These are phyloP conservation scores for Kickxella alabastrina DNA, from an alignment of 192 early-diverging fungal species.

Conservation along the genomic window DNA sequence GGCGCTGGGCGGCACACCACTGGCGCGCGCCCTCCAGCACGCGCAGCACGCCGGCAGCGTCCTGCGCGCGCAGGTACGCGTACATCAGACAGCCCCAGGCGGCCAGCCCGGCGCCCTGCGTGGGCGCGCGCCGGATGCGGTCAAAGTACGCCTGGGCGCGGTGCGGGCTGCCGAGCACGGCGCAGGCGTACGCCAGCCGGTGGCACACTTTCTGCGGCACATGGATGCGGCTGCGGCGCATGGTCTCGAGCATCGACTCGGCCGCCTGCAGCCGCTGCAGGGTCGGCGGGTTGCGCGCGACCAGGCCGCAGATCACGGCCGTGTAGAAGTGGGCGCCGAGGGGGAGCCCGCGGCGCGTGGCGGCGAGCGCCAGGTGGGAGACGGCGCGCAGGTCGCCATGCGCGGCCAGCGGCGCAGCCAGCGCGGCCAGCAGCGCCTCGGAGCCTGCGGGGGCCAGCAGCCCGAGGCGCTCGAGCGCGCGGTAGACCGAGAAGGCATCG, in stretches of 20 bases:
- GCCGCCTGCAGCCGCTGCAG: slow-evolving; percentile 7
- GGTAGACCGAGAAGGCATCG: slow-evolving; percentile 18
- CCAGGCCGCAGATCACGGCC: slow-evolving; percentile 26
- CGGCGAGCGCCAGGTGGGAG: slow-evolving; percentile 7
- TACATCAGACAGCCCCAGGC: slow-evolving; percentile 40
- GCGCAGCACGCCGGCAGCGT: slow-evolving; percentile 4
- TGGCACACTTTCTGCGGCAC: slow-evolving; percentile 16
- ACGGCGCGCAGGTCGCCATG: slow-evolving; percentile 16
- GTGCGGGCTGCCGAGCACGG: slow-evolving; percentile 12
- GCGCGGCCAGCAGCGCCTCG: slow-evolving; percentile 10
- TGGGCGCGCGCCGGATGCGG: neutral
- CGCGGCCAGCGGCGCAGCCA: slow-evolving; percentile 18
- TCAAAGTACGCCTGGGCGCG: slow-evolving; percentile 7
- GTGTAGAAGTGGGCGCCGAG: slow-evolving; percentile 20
- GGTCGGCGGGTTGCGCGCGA: neutral
- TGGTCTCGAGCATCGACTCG: slow-evolving; percentile 14
- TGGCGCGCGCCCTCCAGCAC: slow-evolving; percentile 21
- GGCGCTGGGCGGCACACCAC: too few relatives aligned
- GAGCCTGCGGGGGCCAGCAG: neutral
- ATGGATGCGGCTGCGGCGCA: slow-evolving; percentile 5
- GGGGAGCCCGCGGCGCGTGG: neutral
- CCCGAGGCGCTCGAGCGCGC: slow-evolving; percentile 10
- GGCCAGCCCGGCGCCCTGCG: neutral
- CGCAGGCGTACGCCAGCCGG: slow-evolving; percentile 26
- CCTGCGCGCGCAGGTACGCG: slow-evolving; percentile 12